Evolutionary conservation across 352 stramenopile genomes (phyloP), one percentile per base, ranked within the genome.

Genomic region (Pythium aphanidermatum): DNA sequence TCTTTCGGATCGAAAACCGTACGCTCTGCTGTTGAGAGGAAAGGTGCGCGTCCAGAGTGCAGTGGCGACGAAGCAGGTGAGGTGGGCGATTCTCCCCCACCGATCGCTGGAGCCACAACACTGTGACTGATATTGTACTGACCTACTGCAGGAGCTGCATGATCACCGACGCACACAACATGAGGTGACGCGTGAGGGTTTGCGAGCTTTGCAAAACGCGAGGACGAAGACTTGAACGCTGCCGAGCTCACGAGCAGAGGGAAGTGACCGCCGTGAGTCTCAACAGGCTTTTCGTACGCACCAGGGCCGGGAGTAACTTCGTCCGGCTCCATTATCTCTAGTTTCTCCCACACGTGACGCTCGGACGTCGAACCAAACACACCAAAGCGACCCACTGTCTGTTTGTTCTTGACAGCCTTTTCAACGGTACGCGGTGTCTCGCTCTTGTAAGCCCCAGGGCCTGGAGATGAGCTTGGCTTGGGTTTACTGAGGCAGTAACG

Each of bases 361-460:
- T 86, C 74, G 1, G 78, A 79, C 2, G 66, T 90, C 11, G 75
- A 75, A n/a, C 78, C 78, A 50, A 90, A 90, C 14, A 84, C 64
- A 23, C 78, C 75, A 34, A 79, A 77, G 32, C 78, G 71, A 2
- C 78, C 78, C 14, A 88, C 65, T 7, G 58, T 63, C 10, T 79
- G 55, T 27, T 71, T 73, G 4, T 60, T 49, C 54, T 64, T 65
- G 17, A 86, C 68, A 5, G 60, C 24, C 12, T 77, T 59, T n/a
- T 73, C 65, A 1, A 88, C 46, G 1, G 78, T 86, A 2, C 75
- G 58, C 10, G 75, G 75, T 8, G 70, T 87, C 55, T 85, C 75
- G 33, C 55, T 78, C 32, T 65, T 70, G 58, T 87, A 87, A 1
- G 75, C 51, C 0, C 72, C 72, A 4, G 70, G 75, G 1, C 75